A percentile compares a stretch with the other conserved stretches of the same genome.
These are phyloP conservation scores for Ascochyta rabiei DNA, from an alignment of 2,329 filamentous ascomycete genomes.

Conservation along the genomic window DNA sequence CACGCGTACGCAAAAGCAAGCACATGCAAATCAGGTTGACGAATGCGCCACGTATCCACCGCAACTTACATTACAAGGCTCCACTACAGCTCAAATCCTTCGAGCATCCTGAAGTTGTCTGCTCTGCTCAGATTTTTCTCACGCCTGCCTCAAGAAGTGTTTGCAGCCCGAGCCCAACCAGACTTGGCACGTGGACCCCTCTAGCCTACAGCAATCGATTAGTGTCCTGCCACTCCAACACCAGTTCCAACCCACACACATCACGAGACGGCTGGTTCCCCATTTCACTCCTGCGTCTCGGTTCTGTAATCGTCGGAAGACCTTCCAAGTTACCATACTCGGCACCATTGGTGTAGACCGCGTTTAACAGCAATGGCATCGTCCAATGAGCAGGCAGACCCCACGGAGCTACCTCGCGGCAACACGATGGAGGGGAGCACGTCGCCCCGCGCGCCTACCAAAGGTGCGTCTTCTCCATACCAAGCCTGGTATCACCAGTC, in stretches of 20 bases:
- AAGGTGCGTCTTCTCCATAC: conserved; percentile 38
- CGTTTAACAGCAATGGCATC: conserved; percentile 29
- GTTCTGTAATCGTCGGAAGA: conserved; percentile 2
- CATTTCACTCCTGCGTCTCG: conserved; percentile 6
- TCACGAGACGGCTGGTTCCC: conserved; percentile 3
- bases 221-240: conserved; percentile 18
- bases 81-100: background rate
- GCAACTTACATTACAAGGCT: background rate
- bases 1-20: conserved; percentile 8
- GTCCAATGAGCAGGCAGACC: conserved; percentile 34
- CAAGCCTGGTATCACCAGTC: conserved; percentile 3
- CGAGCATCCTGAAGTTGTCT: background rate
- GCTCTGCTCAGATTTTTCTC: conserved; percentile 2
- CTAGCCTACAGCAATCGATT: conserved; percentile 26
- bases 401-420: conserved; percentile 21
- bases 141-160: conserved; percentile 11
- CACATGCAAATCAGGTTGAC: conserved; percentile 10
- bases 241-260: conserved; percentile 9
- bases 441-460: conserved; percentile 36
- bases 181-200: conserved; percentile 39
- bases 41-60: conserved; percentile 3
- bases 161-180: conserved; percentile 30
- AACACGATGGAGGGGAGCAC: conserved; percentile 30
- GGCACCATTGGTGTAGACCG: conserved; percentile 2
- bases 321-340: conserved; percentile 8